Evolutionary conservation across 805 yeast genomes (phyloP), one percentile per base, ranked within the genome.

Genomic region (Metschnikowia cerradonensis): DNA sequence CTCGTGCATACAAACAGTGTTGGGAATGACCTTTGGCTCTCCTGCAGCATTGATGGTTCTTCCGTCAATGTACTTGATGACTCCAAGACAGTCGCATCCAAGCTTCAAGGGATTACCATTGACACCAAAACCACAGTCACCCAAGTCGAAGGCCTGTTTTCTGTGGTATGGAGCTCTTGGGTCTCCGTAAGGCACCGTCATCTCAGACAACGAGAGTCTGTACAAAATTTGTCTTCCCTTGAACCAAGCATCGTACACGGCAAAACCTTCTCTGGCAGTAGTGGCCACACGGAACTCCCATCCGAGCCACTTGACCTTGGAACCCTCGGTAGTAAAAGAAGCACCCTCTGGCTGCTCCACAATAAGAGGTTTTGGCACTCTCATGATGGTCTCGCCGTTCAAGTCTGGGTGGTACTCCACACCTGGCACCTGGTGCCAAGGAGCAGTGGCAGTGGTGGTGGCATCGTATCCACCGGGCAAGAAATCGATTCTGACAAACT

Each of bases 101-200:
- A 86, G 76, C 45, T 70, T 75, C 62, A 87, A 76, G 46, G 79
- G 77, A 72, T 87, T 85, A 56, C 87, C 90, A 54, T 76, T 79
- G 56, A 75, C 79, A 68, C 94, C 94, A 56, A 86, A 86, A 19
- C 95, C 94, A 73, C 86, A 81, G 68, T 88, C 94, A 66, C 94
- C 94, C 63, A 87, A 76, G 68, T 87, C 94, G 59, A 87, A 87
- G 33, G 94, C 94, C 73, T 86, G 91, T 73, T 88, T 87, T 78
- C 92, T 80, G 71, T 86, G 90, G 73, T 77, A 84, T 56, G 94
- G 94, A 42, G 83, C 83, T 69, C 92, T 78, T 62, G 91, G 90
- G 66, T 87, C 92, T 66, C 89, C 91, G 64, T 88, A 87, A 33
- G 94, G 94, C 56, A 88, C 95, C 38, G 92, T 86, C 95, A 88